Conservation (phyloP, 768 basidiomycete species). For the Russula olivacea region DNA sequence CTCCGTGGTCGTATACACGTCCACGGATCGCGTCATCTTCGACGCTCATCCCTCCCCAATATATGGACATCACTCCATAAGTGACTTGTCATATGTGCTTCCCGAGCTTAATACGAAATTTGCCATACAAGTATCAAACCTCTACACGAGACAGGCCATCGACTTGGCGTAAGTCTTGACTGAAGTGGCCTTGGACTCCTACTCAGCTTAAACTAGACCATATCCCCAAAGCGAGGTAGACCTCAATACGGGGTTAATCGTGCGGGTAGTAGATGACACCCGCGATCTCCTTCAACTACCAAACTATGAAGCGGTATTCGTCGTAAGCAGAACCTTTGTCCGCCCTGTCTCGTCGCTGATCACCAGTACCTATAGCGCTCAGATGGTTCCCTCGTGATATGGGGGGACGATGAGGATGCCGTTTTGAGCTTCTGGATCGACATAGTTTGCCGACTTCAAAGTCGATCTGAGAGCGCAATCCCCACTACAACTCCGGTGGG, state of each 20-base stretch:
- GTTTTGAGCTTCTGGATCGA: not conserved
- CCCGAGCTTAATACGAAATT: not conserved
- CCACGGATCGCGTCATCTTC: not conserved
- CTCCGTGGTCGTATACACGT: not conserved
- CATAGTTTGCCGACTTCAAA: not conserved
- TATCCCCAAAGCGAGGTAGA: not conserved
- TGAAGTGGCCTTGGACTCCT: not conserved
- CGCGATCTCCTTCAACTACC: not conserved
- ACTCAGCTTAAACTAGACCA: not conserved
- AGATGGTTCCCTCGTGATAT: slow-evolving; percentile 2
- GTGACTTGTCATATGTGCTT: rapidly evolving
- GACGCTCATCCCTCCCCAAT: not conserved
- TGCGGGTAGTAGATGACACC: not conserved
- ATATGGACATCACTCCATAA: not conserved
- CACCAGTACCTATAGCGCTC: slow-evolving; percentile 2
- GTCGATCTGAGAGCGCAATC: not conserved
- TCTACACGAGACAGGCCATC: not conserved
- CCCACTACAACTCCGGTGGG: not conserved
- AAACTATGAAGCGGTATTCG: not conserved
- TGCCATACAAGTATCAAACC: not conserved
- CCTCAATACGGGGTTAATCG: not conserved
- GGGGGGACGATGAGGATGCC: not conserved
- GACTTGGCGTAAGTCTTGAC: slow-evolving; percentile 1
- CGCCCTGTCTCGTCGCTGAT: not conserved
- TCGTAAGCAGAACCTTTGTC: slow-evolving; percentile 2